These are phyloP conservation scores for Cercophora sp. DNA, from an alignment of 495 filamentous ascomycete species.

Conservation along the genomic window DNA sequence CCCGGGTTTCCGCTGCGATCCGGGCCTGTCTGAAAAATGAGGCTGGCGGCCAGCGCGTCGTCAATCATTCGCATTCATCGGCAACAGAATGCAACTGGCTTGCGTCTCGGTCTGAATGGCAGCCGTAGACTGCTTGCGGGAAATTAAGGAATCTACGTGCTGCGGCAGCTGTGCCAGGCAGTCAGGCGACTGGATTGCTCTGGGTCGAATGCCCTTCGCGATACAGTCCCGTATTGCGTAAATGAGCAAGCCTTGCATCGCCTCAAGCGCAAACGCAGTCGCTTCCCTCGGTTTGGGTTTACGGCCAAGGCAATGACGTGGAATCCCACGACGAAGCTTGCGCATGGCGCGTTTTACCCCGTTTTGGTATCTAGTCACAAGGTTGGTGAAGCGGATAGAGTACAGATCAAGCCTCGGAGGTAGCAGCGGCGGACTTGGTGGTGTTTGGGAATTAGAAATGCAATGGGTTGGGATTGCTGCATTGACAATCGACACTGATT, in stretches of 20 bases:
- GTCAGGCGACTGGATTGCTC: background rate
- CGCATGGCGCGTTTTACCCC: background rate
- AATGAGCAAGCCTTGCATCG: constrained; percentile 6
- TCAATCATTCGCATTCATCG: constrained; percentile 8
- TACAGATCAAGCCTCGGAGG: constrained; percentile 1
- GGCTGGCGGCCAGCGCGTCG: background rate
- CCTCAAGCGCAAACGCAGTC: constrained; percentile 1
- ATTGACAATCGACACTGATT: background rate
- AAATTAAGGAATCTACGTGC: constrained; percentile 1
- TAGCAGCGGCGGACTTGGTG: background rate
- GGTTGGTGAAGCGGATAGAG: constrained; percentile 8
- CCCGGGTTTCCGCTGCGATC: background rate
- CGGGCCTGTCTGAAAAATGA: background rate
- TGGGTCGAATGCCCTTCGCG: constrained; percentile 1
- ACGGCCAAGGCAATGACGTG: background rate
- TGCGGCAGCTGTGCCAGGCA: background rate
- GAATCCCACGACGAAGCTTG: constrained; percentile 1
- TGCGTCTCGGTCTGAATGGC: background rate
- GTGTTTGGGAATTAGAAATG: constrained; percentile 3
- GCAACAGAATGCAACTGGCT: background rate
- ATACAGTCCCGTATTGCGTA: constrained; percentile 9
- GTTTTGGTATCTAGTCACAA: background rate
- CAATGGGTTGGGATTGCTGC: background rate
- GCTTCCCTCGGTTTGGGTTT: too few relatives aligned
- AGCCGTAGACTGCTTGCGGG: background rate